Evolutionary conservation across 352 stramenopile genomes (phyloP).

Genomic region (Phytopythium mirpurense): DNA sequence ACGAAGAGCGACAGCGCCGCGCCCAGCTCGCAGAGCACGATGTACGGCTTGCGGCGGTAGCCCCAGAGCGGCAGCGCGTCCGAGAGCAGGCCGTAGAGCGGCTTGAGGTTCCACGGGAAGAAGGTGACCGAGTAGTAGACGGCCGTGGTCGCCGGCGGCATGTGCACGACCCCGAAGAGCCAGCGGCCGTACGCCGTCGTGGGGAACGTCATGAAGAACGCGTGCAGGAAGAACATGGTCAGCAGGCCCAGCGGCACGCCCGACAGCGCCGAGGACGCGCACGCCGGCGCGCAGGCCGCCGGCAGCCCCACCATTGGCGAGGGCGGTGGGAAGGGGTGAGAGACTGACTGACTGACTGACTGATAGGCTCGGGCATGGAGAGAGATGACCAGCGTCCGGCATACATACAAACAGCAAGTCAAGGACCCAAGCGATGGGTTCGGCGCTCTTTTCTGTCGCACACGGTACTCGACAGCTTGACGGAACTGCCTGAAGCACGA

Average conservation of each 20-base stretch:
- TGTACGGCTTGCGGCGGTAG: conserved; percentile 83
- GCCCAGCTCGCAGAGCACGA: conserved; percentile 59
- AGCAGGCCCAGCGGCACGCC: conserved; percentile 49
- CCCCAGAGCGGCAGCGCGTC: conserved; percentile 68
- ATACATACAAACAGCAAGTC: too few species aligned
- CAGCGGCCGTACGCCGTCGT: conserved; percentile 71
- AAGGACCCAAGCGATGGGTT: too few species aligned
- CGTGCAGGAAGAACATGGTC: conserved; percentile 74
- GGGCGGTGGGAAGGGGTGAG: too few species aligned
- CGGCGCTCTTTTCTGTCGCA: too few species aligned
- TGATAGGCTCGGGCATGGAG: too few species aligned
- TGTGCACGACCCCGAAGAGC: conserved; percentile 75
- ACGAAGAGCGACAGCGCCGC: conserved; percentile 47
- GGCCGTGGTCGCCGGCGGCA: conserved; percentile 66
- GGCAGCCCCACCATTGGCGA: neutral
- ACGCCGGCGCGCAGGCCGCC: neutral
- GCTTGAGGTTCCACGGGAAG: conserved; percentile 86
- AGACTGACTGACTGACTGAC: too few species aligned
- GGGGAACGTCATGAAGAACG: conserved; percentile 73
- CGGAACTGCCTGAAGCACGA: too few species aligned
- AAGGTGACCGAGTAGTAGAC: conserved; percentile 83
- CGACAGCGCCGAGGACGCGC: conserved; percentile 5
- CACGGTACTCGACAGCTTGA: too few species aligned
- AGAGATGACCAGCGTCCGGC: too few species aligned
- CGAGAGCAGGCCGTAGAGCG: conserved; percentile 71